A percentile compares a stretch with the other conserved stretches of the same genome.
Evolutionary conservation across 257 asterid genomes (phyloP).

Genomic region (Voacanga thouarsii): DNA sequence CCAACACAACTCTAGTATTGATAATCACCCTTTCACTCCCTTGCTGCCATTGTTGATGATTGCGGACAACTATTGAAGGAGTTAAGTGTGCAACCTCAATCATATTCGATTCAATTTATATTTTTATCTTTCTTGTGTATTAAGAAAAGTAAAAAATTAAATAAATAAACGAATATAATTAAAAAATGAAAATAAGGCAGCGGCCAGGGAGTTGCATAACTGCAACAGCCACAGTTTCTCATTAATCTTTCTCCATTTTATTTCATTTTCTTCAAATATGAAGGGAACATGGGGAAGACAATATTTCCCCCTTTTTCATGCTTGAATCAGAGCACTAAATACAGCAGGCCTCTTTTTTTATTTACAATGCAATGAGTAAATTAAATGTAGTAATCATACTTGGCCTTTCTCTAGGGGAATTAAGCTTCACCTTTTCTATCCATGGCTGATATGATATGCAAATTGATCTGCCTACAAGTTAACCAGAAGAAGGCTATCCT

Average conservation of each 20-base stretch:
- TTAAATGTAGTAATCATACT: background rate
- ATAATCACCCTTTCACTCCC: no score
- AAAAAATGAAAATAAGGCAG: no score
- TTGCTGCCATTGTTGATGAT: no score
- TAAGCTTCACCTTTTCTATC: no score
- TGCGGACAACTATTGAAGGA: no score
- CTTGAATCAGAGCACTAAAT: background rate
- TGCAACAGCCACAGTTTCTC: background rate
- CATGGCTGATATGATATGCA: background rate
- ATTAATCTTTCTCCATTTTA: background rate
- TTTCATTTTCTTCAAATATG: background rate
- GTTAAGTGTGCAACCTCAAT: no score
- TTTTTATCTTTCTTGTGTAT: no score
- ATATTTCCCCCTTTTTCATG: background rate
- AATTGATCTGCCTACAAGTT: conserved; percentile 13
- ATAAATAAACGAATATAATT: no score
- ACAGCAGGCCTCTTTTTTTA: background rate
- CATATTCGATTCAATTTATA: no score
- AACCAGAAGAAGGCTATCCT: conserved; percentile 29
- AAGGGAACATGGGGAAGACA: background rate
- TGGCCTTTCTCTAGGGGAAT: background rate
- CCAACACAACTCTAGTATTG: no score
- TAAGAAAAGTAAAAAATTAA: no score
- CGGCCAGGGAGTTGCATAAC: no score
- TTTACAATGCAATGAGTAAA: background rate